phyloP scores from a whole-genome alignment of 139 green algal species.

The Picochlorum costavermella region DNA sequence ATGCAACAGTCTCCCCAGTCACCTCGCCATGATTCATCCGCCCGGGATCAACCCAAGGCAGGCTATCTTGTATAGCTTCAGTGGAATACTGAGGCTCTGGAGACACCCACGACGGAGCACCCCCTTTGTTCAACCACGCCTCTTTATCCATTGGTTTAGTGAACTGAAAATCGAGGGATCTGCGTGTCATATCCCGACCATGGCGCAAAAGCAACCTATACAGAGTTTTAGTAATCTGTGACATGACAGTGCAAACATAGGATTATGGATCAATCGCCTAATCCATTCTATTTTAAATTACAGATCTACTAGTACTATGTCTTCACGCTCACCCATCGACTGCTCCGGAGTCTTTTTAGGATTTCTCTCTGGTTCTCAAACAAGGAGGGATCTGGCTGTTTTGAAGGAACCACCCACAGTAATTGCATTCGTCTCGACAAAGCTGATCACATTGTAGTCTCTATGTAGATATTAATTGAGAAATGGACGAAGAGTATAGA shows the following conservation, averaged over 20 bases:
- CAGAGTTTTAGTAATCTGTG: constrained; percentile 1
- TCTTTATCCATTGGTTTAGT: constrained; percentile 2
- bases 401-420: no score
- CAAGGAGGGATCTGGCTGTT: no score
- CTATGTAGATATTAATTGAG: background rate
- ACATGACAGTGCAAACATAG: background rate
- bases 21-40: constrained; percentile 2
- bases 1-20: background rate
- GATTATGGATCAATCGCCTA: no score
- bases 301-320: no score
- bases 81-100: background rate
- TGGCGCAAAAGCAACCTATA: background rate
- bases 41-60: constrained; percentile 12
- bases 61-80: background rate
- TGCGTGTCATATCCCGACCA: background rate
- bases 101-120: background rate
- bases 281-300: no score
- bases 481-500: constrained; percentile 15
- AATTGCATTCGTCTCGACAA: no score
- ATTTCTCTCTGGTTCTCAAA: no score
- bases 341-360: no score
- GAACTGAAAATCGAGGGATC: background rate
- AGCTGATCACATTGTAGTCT: no score
- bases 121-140: background rate
- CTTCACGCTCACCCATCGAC: no score